Evolutionary conservation across 2,329 filamentous ascomycete genomes (phyloP), one percentile per base, ranked within the genome.

Genomic region (Cladorrhinum sp.): DNA sequence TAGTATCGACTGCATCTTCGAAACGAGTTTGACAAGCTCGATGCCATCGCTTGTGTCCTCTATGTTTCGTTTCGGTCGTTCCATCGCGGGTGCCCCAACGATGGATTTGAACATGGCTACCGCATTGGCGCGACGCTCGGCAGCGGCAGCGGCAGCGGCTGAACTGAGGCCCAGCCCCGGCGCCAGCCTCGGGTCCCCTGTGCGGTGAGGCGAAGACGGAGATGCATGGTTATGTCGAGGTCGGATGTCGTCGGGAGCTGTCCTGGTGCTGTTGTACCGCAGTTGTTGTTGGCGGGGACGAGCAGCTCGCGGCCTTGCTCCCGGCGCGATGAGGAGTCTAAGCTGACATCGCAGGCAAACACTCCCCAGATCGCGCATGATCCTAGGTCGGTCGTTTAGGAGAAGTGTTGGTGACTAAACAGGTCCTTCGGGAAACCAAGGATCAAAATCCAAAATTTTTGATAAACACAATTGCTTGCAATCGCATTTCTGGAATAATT

Each of bases 1-100:
- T 51, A 72, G 62, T 68, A 74, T 68, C 39, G 66, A 64, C 39
- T 69, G 65, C 49, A 75, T 65, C 61, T 61, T 66, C 14, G 69
- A 63, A 14, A 73, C 61, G 39, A 72, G 65, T 50, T 69, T 67
- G 36, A 73, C 68, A 12, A 72, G 66, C 9, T 68, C 62, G 3
- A 70, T 52, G 57, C 63, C 66, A 30, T 46, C 42, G 42, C 3
- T 12, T 21, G 42, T 46, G 10, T 18, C 42, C n/a, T 46, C 42
- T 3, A 46, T 12, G 10, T 3, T 4, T 21, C 42, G 7, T 21
- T 46, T 21, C 7, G 42, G 42, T 7, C n/a, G 16, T 21, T 46
- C 18, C 42, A 20, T 20, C 8, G 53, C 46, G 20, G 55, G 57
- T 14, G 23, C 61, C 12, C 61, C 61, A 28, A 68, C 62, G 26